Evolutionary conservation across 352 stramenopile species (phyloP).

Genomic region (Pythium aquatile): DNA sequence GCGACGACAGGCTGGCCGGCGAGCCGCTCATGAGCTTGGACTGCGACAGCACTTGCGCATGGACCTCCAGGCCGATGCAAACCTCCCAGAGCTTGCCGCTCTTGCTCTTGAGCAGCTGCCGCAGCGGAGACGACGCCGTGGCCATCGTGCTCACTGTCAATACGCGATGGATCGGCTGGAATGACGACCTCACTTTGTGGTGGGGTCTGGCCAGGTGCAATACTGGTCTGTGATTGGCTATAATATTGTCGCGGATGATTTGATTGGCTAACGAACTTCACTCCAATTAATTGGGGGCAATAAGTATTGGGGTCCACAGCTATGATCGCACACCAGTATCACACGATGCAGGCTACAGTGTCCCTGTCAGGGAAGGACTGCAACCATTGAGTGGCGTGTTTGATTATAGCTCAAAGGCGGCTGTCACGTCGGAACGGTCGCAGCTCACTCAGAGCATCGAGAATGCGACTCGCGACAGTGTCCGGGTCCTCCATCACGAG

Average conservation of each 20-base stretch:
- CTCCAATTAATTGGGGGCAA: background rate
- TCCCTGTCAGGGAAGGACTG: too few relatives aligned
- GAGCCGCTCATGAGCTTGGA: constrained; percentile 87
- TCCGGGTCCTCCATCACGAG: constrained; percentile 44
- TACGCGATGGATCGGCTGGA: background rate
- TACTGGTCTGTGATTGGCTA: background rate
- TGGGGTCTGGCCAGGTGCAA: background rate
- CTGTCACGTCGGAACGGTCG: background rate
- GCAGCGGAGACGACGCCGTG: constrained; percentile 35
- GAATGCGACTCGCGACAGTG: constrained; percentile 33
- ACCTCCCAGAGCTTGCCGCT: constrained; percentile 70
- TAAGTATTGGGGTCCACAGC: background rate
- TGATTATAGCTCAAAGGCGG: background rate
- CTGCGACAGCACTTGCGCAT: constrained; percentile 71
- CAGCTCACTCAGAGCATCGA: background rate
- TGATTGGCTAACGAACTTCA: background rate
- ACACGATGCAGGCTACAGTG: too few relatives aligned
- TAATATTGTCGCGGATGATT: background rate
- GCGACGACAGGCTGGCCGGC: constrained; percentile 44
- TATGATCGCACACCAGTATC: too few relatives aligned
- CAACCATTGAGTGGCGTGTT: too few relatives aligned
- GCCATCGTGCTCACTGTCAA: constrained; percentile 3
- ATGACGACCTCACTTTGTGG: background rate
- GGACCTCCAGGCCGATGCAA: constrained; percentile 84
- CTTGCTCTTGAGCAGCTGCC: constrained; percentile 59